Conservation (phyloP, 345 rosid genomes). For the Hibiscus trionum region DNA sequence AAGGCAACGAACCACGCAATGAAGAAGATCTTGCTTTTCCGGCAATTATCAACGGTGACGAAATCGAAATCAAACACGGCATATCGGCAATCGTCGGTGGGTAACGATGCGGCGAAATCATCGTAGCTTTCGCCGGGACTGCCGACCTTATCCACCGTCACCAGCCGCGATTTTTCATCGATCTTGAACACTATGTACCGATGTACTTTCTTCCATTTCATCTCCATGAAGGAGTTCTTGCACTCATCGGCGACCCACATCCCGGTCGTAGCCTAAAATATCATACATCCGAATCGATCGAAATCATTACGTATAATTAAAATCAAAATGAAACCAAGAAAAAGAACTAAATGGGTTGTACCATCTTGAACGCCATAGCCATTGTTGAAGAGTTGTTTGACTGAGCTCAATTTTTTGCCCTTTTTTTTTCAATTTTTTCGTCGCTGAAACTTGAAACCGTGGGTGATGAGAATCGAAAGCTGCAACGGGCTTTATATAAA, state of each 20-base stretch:
- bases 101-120: not conserved
- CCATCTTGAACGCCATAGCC: not conserved
- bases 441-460: not conserved
- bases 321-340: too few species aligned
- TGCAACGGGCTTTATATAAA: too few species aligned
- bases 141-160: not conserved
- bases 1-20: conserved; percentile 13
- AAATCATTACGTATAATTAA: too few species aligned
- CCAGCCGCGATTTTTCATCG: not conserved
- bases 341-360: not conserved
- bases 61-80: not conserved
- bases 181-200: not conserved
- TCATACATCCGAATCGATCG: too few species aligned
- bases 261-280: not conserved
- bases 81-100: not conserved
- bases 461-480: not conserved
- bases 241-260: not conserved
- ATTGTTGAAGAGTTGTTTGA: not conserved
- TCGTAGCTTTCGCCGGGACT: not conserved
- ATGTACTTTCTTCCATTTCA: not conserved
- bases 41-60: not conserved
- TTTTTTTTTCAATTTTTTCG: not conserved
- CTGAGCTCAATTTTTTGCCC: not conserved
- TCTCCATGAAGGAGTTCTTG: not conserved
- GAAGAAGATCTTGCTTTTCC: not conserved